A percentile compares a stretch with the other conserved stretches of the same genome.
Conservation (phyloP, 495 filamentous ascomycete species). For the Penicillium subrubescens region DNA sequence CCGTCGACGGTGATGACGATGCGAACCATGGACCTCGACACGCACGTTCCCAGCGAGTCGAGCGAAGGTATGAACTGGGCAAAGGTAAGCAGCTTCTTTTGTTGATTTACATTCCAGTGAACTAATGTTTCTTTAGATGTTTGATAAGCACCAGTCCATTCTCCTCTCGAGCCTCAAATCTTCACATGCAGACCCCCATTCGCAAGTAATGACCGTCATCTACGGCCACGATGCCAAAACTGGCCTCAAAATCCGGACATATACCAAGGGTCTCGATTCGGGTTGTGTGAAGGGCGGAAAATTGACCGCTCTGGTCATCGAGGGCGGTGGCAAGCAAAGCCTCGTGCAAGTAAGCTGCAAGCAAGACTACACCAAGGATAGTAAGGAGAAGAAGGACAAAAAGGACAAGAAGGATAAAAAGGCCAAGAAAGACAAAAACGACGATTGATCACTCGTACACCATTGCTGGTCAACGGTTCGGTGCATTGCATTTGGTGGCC, state of each 20-base stretch:
- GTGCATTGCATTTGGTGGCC: not conserved
- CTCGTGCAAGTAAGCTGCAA: constrained; percentile 41
- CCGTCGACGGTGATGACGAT: constrained; percentile 87
- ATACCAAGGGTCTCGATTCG: constrained; percentile 83
- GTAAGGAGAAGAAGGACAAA: not conserved
- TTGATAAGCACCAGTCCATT: constrained; percentile 58
- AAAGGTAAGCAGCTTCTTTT: constrained; percentile 48
- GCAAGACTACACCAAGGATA: constrained; percentile 20
- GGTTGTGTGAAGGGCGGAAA: constrained; percentile 74
- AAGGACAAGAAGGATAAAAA: not conserved
- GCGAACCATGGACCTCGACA: constrained; percentile 70
- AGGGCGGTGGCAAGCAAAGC: constrained; percentile 43
- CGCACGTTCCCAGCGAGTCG: constrained; percentile 59
- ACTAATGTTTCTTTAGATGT: constrained; percentile 39
- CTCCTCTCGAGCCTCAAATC: constrained; percentile 28
- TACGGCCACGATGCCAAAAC: constrained; percentile 85
- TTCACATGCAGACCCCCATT: constrained; percentile 18
- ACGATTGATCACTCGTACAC: not conserved
- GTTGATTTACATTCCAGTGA: not conserved
- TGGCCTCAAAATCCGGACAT: constrained; percentile 66
- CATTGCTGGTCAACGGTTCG: not conserved
- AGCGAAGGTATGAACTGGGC: constrained; percentile 66
- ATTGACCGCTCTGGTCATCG: constrained; percentile 77
- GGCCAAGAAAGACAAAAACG: not conserved
- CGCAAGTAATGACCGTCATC: constrained; percentile 57